Conservation (phyloP, 2,329 filamentous ascomycete genomes). For the Tolypocladium ovalisporum region DNA sequence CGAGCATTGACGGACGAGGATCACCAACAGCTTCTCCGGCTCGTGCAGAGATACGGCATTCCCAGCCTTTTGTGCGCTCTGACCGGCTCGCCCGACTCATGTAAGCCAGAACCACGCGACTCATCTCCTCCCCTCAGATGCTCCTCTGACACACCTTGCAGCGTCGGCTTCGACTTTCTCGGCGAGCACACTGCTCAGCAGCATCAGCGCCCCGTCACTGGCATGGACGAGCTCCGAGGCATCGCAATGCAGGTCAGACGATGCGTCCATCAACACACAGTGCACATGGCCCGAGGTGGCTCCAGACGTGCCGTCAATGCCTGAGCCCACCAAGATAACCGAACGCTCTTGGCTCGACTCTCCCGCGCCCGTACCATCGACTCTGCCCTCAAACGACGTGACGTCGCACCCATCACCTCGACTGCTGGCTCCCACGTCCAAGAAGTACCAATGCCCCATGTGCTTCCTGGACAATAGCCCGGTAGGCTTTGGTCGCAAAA, state of each 20-base stretch:
- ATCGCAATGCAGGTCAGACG: slow-evolving; percentile 27
- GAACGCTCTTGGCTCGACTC: slow-evolving; percentile 30
- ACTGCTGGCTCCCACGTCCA: slow-evolving; percentile 24
- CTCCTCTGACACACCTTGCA: slow-evolving; percentile 7
- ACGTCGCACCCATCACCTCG: slow-evolving; percentile 25
- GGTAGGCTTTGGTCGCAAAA: slow-evolving; percentile 34
- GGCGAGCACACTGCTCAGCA: slow-evolving; percentile 28
- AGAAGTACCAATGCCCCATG: slow-evolving; percentile 34
- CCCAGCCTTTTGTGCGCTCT: slow-evolving; percentile 25
- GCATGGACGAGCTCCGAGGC: slow-evolving; percentile 29
- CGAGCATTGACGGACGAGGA: slow-evolving; percentile 26
- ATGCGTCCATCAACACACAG: slow-evolving; percentile 26
- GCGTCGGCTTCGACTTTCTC: slow-evolving; percentile 28
- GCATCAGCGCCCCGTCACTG: slow-evolving; percentile 27
- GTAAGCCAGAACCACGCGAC: slow-evolving; percentile 15
- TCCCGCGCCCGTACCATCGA: slow-evolving; percentile 24
- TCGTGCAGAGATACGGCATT: slow-evolving; percentile 27
- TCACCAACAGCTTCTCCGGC: slow-evolving; percentile 23
- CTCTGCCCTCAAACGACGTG: slow-evolving; percentile 18
- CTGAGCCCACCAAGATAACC: slow-evolving; percentile 20
- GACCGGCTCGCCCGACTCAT: slow-evolving; percentile 23
- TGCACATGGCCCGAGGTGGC: slow-evolving; percentile 25
- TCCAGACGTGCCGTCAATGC: slow-evolving; percentile 21
- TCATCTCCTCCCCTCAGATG: neutral
- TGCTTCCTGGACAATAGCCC: slow-evolving; percentile 33